Evolutionary conservation across 306 rosid genomes (phyloP).

Genomic region (Argentina anserina): DNA sequence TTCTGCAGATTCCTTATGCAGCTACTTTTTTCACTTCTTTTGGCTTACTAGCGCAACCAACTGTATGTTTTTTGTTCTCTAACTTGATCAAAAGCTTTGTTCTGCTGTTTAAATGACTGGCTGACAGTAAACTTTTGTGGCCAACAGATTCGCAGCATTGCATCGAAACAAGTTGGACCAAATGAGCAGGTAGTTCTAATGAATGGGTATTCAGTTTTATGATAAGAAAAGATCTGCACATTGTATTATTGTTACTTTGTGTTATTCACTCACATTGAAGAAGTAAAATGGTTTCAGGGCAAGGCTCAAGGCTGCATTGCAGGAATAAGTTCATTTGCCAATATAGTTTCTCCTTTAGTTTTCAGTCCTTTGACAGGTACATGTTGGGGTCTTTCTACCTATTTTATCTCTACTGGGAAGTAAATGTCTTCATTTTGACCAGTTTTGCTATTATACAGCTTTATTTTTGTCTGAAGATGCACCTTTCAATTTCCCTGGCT

Average conservation of each 20-base stretch:
- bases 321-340: conserved; percentile 70
- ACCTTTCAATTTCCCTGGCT: conserved; percentile 83
- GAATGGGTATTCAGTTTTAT: neutral
- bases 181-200: conserved; percentile 58
- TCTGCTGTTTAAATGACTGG: neutral
- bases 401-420: neutral
- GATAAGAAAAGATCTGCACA: neutral
- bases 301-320: conserved; percentile 88
- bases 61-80: conserved; percentile 42
- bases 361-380: conserved; percentile 87
- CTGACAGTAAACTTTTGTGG: neutral
- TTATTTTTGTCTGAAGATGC: conserved; percentile 74
- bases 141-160: conserved; percentile 77
- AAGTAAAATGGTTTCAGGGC: conserved; percentile 42
- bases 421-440: conserved; percentile 12
- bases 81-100: neutral
- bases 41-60: conserved; percentile 52
- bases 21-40: conserved; percentile 40
- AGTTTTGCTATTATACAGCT: conserved; percentile 41
- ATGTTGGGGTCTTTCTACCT: neutral
- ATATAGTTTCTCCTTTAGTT: conserved; percentile 64
- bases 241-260: neutral
- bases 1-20: conserved; percentile 83
- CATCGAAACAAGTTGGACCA: conserved; percentile 77
- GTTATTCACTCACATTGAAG: neutral